Evolutionary conservation across 2,329 filamentous ascomycete species (phyloP), one percentile per base, ranked within the genome.

Genomic region (Thelonectria discophora): DNA sequence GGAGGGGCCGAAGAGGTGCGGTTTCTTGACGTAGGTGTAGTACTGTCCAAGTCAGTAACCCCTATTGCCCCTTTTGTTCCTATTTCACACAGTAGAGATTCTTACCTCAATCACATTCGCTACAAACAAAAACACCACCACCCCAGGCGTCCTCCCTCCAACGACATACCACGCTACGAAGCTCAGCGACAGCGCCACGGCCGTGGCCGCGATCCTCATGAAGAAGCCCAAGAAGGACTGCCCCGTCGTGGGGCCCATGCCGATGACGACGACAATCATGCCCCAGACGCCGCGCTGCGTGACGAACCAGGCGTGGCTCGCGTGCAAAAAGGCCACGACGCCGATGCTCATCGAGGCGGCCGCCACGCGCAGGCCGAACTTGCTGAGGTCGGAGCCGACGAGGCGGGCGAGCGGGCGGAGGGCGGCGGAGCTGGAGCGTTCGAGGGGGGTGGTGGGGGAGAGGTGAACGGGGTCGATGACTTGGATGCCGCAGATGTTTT

Each of bases 11-110:
- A 64, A 63, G 4, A 60, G 49, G 9, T 61, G 53, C 2, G 61
- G 61, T 15, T 63, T 64, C 58, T 64, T 64, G 20, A 61, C 39
- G 24, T 64, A 61, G 2, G 49, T 58, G 50, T 63, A 60, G 18
- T 54, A 61, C 61, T 63, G 17, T 12, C 5, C 47, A n/a, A 9
- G 18, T 60, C 2, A 57, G 50, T 24, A 4, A 6, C 11, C 2
- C 18, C 7, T 30, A 18, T n/a, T n/a, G n/a, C n/a, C n/a, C n/a
- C n/a, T n/a, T n/a, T n/a, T n/a, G n/a, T n/a, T n/a, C n/a, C n/a
- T n/a, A n/a, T n/a, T n/a, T n/a, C n/a, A n/a, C n/a, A n/a, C n/a
- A n/a, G n/a, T n/a, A n/a, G 21, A 24, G 21, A 24, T 6, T 6
- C n/a, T 15, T 18, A 63, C 61, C 24, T 61, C 58, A 9, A 64